These are phyloP conservation scores for Oidium heveae DNA, from an alignment of 2,329 filamentous ascomycete species.

Conservation along the genomic window DNA sequence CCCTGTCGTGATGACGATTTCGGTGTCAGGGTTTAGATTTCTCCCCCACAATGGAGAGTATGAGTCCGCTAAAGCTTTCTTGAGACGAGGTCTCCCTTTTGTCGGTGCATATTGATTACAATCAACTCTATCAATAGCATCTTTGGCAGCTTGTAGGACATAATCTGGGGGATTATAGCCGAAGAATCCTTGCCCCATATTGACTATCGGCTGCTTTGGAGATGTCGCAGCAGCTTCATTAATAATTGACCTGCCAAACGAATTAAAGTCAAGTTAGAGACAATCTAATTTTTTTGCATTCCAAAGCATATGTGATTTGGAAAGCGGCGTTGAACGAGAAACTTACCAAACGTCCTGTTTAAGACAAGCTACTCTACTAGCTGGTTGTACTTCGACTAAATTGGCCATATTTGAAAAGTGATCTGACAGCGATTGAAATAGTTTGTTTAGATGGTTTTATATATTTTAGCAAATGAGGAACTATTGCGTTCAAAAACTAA, in stretches of 20 bases:
- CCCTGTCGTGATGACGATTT: slow-evolving; percentile 83
- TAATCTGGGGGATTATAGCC: slow-evolving; percentile 89
- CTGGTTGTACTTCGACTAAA: slow-evolving; percentile 21
- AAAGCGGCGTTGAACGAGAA: neutral
- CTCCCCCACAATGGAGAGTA: slow-evolving; percentile 79
- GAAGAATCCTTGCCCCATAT: slow-evolving; percentile 47
- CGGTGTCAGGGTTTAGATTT: slow-evolving; percentile 61
- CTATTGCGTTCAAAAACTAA: too few relatives aligned
- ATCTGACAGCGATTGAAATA: too few relatives aligned
- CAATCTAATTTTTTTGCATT: neutral
- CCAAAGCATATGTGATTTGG: neutral
- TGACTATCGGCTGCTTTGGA: slow-evolving; percentile 36
- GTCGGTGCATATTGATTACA: slow-evolving; percentile 98
- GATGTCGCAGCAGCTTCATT: slow-evolving; percentile 39
- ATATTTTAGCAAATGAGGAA: too few relatives aligned
- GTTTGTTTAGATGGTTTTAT: too few relatives aligned
- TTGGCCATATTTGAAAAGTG: slow-evolving; percentile 6
- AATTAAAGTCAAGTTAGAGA: neutral
- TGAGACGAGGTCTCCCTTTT: slow-evolving; percentile 71
- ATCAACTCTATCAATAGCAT: slow-evolving; percentile 69
- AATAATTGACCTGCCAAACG: slow-evolving; percentile 29
- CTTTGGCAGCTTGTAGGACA: slow-evolving; percentile 74
- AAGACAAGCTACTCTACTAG: slow-evolving; percentile 25
- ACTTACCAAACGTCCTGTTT: slow-evolving; percentile 32
- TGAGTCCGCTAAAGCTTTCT: slow-evolving; percentile 76